Base-by-base conservation (phyloP, 768 basidiomycete species). In the Termitomyces sp. region DNA sequence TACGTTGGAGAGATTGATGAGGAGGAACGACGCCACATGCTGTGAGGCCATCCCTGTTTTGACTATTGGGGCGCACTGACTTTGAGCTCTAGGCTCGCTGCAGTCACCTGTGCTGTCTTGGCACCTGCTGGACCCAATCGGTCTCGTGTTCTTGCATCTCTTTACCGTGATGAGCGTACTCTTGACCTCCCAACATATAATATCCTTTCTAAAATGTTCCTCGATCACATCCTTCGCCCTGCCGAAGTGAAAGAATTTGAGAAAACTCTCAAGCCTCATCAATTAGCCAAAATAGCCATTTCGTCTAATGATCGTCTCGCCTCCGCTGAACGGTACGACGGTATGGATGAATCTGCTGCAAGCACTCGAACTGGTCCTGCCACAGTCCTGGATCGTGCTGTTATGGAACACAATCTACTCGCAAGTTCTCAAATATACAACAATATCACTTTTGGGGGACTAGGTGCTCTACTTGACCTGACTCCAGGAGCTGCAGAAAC, bases 401-500 rank as follows among this genome's bases (percentile, higher is more conserved):
- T 99, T 46, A 92, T 98, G 88, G 97, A 99, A 69, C 97, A 99
- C 74, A 99, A 99, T 71, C 79, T 99, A 10, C 83, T 98, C 60
- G 94, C 95, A 4, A 94, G 94, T 70, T 96, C 94, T 3, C 92
- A 94, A 66, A 94, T 98, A 52, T 99, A 98, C 70, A 94, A 92
- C 69, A 98, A 98, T 65, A 97, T 99, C 74, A 92, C 93, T 27
- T 98, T 98, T 73, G 77, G 82, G 27, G 97, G 96, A n/a, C 74
- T 98, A 10, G 97, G 97, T 22, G 85, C 90, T 1, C 76, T 98
- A 16, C 79, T 99, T 47, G 92, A 94, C 67, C 75, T 98, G 61
- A 89, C 92, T 4, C 90, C 96, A 14, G 88, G 89, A 27, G 94
- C 93, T 16, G 96, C 96, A 18, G 97, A 99, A 73, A 93, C 87